Evolutionary conservation across 176 grass and related monocot species (phyloP).

Genomic region (Oryza punctata): DNA sequence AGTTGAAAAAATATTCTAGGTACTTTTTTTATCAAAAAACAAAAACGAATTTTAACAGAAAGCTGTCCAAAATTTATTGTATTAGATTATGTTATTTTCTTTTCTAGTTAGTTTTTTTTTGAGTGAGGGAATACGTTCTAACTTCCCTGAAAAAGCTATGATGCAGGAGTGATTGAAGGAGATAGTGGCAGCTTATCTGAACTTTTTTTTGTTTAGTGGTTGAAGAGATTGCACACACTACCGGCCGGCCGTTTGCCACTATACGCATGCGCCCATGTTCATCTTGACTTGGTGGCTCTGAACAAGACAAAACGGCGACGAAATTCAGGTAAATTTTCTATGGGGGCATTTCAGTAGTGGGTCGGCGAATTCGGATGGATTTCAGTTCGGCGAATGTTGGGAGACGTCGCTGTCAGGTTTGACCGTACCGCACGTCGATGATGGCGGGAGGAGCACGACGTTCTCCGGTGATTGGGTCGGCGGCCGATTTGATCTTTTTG

Average conservation of each 20-base stretch:
- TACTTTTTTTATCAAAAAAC: too few relatives aligned
- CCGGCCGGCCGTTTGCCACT: slow-evolving; percentile 50
- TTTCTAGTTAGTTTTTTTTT: too few relatives aligned
- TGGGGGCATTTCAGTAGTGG: neutral
- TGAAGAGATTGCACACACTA: neutral
- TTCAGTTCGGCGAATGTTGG: slow-evolving; percentile 32
- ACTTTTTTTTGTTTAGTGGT: slow-evolving; percentile 15
- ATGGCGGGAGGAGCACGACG: neutral
- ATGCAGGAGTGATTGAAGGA: slow-evolving; percentile 68
- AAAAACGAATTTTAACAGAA: too few relatives aligned
- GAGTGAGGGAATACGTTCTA: too few relatives aligned
- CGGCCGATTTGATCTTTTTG: neutral
- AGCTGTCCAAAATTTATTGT: too few relatives aligned
- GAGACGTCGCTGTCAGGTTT: slow-evolving; percentile 37
- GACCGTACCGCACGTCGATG: slow-evolving; percentile 32
- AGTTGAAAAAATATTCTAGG: too few relatives aligned
- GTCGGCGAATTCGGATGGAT: neutral
- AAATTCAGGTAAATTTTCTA: neutral
- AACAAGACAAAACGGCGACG: neutral
- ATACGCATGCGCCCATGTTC: slow-evolving; percentile 33
- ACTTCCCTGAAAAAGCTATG: slow-evolving; percentile 1
- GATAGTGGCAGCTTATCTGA: slow-evolving; percentile 28
- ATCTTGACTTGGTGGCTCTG: slow-evolving; percentile 27
- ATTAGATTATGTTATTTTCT: too few relatives aligned
- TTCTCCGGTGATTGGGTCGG: slow-evolving; percentile 18